A percentile compares a stretch with the other conserved stretches of the same genome.
Evolutionary conservation across 305 asterid genomes (phyloP).

Genomic region (Fraxinus paxiana): DNA sequence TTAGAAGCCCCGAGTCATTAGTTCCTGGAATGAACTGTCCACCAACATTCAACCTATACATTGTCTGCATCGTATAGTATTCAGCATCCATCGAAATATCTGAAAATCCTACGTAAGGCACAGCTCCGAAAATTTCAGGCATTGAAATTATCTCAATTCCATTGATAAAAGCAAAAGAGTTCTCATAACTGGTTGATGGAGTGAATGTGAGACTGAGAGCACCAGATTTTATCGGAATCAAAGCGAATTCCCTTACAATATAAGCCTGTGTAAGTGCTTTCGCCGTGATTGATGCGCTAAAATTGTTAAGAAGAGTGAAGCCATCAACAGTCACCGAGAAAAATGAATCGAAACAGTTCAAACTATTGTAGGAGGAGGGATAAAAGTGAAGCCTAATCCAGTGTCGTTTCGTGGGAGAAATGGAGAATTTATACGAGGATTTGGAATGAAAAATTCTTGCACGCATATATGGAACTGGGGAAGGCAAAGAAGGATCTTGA

Average conservation of each 20-base stretch:
- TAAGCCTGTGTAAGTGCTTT: constrained; percentile 15
- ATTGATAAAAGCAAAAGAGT: constrained; percentile 25
- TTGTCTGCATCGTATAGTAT: constrained; percentile 17
- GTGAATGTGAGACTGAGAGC: constrained; percentile 19
- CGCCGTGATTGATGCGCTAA: constrained; percentile 20
- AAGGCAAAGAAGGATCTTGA: constrained; percentile 18
- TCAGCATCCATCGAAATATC: not conserved
- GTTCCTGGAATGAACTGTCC: constrained; percentile 23
- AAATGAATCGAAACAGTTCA: constrained; percentile 20
- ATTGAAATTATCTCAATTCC: constrained; percentile 30
- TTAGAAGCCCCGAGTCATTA: constrained; percentile 21
- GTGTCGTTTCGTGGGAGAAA: constrained; percentile 20
- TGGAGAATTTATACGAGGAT: constrained; percentile 22
- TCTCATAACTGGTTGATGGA: not conserved
- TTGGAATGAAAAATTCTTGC: constrained; percentile 19
- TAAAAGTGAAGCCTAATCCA: constrained; percentile 26
- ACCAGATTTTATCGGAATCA: not conserved
- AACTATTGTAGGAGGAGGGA: constrained; percentile 14
- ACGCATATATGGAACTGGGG: constrained; percentile 15
- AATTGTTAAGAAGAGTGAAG: constrained; percentile 25
- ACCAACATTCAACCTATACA: constrained; percentile 27
- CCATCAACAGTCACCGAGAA: constrained; percentile 22
- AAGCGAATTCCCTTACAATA: constrained; percentile 21
- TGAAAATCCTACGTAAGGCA: not conserved
- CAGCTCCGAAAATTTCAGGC: constrained; percentile 19